These are phyloP conservation scores for Chamaenerion angustifolium DNA, from an alignment of 345 rosid genomes.

Conservation along the genomic window DNA sequence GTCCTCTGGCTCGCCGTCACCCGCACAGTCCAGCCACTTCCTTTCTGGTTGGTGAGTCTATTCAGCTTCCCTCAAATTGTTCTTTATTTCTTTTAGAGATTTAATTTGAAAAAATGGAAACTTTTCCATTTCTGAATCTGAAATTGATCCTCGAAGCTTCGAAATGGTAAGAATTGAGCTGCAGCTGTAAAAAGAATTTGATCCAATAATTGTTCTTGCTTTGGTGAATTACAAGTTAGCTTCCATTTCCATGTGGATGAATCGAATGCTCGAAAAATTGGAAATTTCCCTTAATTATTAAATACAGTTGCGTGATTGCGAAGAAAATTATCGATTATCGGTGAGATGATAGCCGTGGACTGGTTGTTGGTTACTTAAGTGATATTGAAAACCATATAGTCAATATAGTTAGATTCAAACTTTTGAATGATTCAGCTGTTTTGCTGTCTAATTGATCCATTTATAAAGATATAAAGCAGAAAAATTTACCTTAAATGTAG, in stretches of 20 bases:
- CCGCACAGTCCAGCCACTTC: slow-evolving; percentile 29
- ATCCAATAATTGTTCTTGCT: too few relatives aligned
- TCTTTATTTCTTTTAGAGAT: neutral
- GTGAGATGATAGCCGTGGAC: neutral
- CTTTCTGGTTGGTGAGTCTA: slow-evolving; percentile 54
- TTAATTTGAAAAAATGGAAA: neutral
- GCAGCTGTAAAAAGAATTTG: too few relatives aligned
- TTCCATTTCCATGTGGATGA: too few relatives aligned
- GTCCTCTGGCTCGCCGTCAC: slow-evolving; percentile 49
- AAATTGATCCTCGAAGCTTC: too few relatives aligned
- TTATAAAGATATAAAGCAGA: neutral
- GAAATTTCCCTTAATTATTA: too few relatives aligned
- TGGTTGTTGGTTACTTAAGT: slow-evolving; percentile 7
- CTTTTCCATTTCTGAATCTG: neutral
- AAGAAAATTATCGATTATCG: neutral
- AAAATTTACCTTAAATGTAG: too few relatives aligned
- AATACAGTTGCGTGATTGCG: too few relatives aligned
- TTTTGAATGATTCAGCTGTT: neutral
- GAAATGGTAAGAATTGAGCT: too few relatives aligned
- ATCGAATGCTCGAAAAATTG: too few relatives aligned
- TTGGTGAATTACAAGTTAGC: too few relatives aligned
- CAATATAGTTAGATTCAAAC: slow-evolving; percentile 5
- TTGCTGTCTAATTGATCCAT: neutral
- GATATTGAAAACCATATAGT: slow-evolving; percentile 7
- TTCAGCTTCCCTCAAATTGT: neutral